Base-by-base conservation (phyloP, 2,329 filamentous ascomycete genomes). In the Fusarium sp. region DNA sequence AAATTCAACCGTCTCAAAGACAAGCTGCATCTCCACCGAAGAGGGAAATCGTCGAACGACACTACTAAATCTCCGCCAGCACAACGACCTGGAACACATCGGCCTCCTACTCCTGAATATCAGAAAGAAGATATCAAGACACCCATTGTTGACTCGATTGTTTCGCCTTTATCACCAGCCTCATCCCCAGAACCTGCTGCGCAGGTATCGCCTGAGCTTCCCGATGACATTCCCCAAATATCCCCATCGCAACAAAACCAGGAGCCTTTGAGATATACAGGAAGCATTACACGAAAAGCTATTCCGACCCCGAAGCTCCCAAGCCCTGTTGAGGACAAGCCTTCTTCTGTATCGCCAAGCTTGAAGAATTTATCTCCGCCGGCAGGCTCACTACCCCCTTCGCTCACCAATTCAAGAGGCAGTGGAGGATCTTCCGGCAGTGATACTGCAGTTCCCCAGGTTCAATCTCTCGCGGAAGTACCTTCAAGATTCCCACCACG, bases 81-180 rank as follows among this genome's bases (percentile, higher is more conserved):
- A 29, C 64, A 65, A 42, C 65, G 65, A 14, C 73, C 62, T 52
- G 72, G 72, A 25, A 63, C 71, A 45, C 78, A 79, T 41, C 80
- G 83, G 4, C 82, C 83, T 12, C 84, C 84, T 2, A 86, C 84
- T 4, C 84, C 85, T 18, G 84, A 86, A 46, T 85, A 86, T 61
- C 81, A 81, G 41, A 79, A 80, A 22, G 79, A 81, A 45, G 83
- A 85, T 60, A 74, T 80, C 54, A 79, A 79, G 63, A 79, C 78
- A 16, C 77, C 80, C 4, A 73, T 78, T 10, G 62, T 80, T 41
- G 78, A 81, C 27, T 76, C 75, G 4, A 76, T 81, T 48, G 76
- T 80, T 25, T 83, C 83, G 4, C 83, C 84, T 7, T 75, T 81
- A 4, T 85, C 84, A 10, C 84, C 83, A 9, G 81, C 81, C 13